Evolutionary conservation across 768 basidiomycete species (phyloP), one percentile per base, ranked within the genome.

Genomic region (Panellus pusillus): DNA sequence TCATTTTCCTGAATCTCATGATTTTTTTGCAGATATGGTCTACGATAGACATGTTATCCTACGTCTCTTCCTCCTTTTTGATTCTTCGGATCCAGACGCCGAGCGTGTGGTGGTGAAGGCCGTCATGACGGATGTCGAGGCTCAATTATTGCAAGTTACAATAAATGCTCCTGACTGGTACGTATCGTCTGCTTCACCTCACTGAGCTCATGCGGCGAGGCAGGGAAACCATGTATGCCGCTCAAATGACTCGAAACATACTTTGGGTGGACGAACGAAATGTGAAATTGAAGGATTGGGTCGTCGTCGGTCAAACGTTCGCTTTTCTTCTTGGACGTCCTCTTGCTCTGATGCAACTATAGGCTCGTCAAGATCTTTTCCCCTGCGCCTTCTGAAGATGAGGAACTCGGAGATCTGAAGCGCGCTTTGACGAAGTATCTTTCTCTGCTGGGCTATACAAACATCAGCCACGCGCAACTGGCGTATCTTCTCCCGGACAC

Each of bases 161-260:
- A 76, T 87, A 37, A 87, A 89, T 61, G 82, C 84, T 0, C 77
- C 76, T 4, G 83, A 89, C 62, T 87, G 87, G 86, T 85, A 72
- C 44, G 76, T 68, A 9, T 61, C 70, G 47, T 18, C 3, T 39
- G 38, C 28, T 18, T 35, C 45, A 5, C 28, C 18, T 31, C n/a
- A 37, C 36, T 13, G 36, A n/a, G 13, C 12, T 12, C 13, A 37
- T 37, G n/a, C 7, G 3, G 40, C 13, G 36, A 6, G 5, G 43
- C 46, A 85, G 85, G 85, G 84, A 87, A 50, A 80, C 83, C 0
- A 64, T 84, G 2, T 79, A 80, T 61, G 80, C 81, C 11, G 80
- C 80, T 0, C 75, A 75, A 50, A 81, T 81, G 69, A 81, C 84
- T 2, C 66, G 79, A 38, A 78, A 80, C 48, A 71, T 90, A 17